Evolutionary conservation across 1,284 basidiomycete genomes (phyloP).

Genomic region (Pseudozyma sp.): DNA sequence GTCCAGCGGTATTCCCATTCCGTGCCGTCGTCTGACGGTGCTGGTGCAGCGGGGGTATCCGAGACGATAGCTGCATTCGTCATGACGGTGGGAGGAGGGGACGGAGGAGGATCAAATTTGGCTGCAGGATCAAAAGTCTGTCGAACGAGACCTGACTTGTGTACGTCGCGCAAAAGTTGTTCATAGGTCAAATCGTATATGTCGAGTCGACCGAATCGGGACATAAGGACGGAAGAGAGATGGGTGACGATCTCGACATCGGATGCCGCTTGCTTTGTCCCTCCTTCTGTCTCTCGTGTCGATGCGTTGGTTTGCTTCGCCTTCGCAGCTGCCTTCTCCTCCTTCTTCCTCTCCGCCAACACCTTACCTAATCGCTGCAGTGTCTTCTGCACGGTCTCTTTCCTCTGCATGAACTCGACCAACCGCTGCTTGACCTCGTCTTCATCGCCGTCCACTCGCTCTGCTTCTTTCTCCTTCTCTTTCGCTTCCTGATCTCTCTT

Average conservation of each 20-base stretch:
- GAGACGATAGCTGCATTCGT: neutral
- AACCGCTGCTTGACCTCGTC: slow-evolving; percentile 70
- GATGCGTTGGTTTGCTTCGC: slow-evolving; percentile 71
- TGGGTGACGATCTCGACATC: slow-evolving; percentile 60
- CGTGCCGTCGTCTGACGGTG: neutral
- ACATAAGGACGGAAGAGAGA: slow-evolving; percentile 63
- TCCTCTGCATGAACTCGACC: slow-evolving; percentile 81
- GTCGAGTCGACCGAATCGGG: slow-evolving; percentile 56
- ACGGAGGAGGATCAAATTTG: slow-evolving; percentile 16
- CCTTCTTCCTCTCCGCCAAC: slow-evolving; percentile 69
- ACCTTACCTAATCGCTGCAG: slow-evolving; percentile 82
- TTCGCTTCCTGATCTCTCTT: slow-evolving; percentile 73
- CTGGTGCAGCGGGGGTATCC: neutral
- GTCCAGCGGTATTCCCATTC: slow-evolving; percentile 65
- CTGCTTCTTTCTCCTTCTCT: slow-evolving; percentile 73
- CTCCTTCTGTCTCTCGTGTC: slow-evolving; percentile 39
- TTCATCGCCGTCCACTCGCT: slow-evolving; percentile 78
- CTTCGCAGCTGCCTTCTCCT: slow-evolving; percentile 71
- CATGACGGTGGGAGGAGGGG: neutral
- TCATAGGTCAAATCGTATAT: slow-evolving; percentile 67
- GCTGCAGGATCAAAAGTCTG: slow-evolving; percentile 64
- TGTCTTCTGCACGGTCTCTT: slow-evolving; percentile 90
- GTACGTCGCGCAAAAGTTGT: slow-evolving; percentile 54
- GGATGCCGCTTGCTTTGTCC: slow-evolving; percentile 13
- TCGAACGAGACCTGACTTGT: slow-evolving; percentile 57